These are phyloP conservation scores for Coemansia asiatica DNA, from an alignment of 192 early-diverging fungal species.

Conservation along the genomic window DNA sequence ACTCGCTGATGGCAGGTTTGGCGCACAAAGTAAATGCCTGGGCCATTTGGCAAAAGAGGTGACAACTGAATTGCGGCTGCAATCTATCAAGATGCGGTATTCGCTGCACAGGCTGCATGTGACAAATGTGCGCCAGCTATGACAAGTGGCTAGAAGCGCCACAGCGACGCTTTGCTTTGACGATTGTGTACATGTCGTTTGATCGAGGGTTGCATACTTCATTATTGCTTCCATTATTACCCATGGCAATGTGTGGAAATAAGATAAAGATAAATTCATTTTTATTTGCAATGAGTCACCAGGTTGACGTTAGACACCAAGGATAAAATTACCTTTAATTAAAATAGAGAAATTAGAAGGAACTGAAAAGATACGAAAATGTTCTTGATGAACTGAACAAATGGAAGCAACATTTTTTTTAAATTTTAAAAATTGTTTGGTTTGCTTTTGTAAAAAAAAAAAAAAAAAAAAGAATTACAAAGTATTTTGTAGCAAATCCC, in stretches of 20 bases:
- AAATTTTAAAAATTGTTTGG: too few species aligned
- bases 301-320: too few species aligned
- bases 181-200: not conserved
- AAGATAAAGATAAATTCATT: not conserved
- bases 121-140: not conserved
- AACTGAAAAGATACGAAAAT: too few species aligned
- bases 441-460: too few species aligned
- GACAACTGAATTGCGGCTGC: not conserved
- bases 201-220: not conserved
- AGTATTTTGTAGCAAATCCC: too few species aligned
- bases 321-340: too few species aligned
- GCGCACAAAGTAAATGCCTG: not conserved
- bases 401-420: too few species aligned
- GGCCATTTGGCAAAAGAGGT: not conserved
- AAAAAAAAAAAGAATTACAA: too few species aligned
- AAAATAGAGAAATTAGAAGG: too few species aligned
- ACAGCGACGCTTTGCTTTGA: not conserved
- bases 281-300: not conserved
- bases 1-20: not conserved
- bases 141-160: not conserved
- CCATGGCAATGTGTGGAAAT: not conserved
- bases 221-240: not conserved
- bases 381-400: too few species aligned
- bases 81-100: not conserved
- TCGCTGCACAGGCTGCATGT: conserved; percentile 4